Conservation (phyloP, 352 stramenopile genomes). For the Phytophthora idaei region DNA sequence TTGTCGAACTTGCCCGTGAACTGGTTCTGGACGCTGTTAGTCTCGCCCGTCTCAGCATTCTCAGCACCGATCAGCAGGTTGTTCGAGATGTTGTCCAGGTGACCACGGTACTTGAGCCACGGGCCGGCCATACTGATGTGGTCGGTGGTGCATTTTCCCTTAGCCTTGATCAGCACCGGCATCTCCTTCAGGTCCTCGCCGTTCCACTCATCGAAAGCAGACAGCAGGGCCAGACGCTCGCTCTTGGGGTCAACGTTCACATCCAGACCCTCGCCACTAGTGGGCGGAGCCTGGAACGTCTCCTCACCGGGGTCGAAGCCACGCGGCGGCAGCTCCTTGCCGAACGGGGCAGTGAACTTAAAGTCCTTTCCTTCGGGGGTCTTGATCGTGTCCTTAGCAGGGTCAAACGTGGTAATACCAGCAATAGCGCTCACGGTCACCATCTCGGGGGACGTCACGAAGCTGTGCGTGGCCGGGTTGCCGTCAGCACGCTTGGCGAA, state of each 20-base stretch:
- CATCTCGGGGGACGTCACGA: constrained; percentile 93
- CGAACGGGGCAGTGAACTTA: constrained; percentile 91
- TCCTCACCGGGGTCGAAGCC: constrained; percentile 92
- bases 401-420: constrained; percentile 91
- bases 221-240: constrained; percentile 88
- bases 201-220: constrained; percentile 89
- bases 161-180: constrained; percentile 94
- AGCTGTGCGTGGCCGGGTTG: constrained; percentile 93
- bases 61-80: constrained; percentile 94
- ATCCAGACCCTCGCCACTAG: constrained; percentile 61
- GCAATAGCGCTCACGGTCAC: constrained; percentile 92
- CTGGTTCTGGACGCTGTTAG: constrained; percentile 93
- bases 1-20: constrained; percentile 88
- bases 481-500: constrained; percentile 95
- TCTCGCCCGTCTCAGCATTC: constrained; percentile 93
- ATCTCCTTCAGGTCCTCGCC: constrained; percentile 89
- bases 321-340: constrained; percentile 90
- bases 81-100: constrained; percentile 96
- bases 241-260: constrained; percentile 86
- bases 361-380: constrained; percentile 87
- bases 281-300: constrained; percentile 91
- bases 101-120: constrained; percentile 95
- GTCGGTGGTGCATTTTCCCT: constrained; percentile 96
- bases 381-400: constrained; percentile 89
- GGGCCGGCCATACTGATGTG: constrained; percentile 95